Evolutionary conservation across 2,329 filamentous ascomycete genomes (phyloP).

Genomic region (Neophaeococcomyces aloes): DNA sequence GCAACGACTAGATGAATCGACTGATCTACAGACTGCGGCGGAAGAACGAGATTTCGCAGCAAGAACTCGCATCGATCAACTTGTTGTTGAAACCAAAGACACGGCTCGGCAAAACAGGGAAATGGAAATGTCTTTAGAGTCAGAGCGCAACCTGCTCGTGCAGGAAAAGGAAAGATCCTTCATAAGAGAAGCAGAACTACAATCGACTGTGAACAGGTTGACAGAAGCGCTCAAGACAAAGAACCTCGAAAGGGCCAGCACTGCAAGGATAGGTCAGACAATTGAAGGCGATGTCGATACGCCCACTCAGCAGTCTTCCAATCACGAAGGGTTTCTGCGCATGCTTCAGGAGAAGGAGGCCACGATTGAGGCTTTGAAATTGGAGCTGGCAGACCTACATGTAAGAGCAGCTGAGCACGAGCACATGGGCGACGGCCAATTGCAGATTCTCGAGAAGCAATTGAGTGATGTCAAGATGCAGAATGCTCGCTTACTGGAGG

Average conservation of each 20-base stretch:
- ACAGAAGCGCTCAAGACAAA: constrained; percentile 77
- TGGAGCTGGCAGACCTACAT: constrained; percentile 88
- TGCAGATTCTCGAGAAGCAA: constrained; percentile 82
- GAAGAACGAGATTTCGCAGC: constrained; percentile 82
- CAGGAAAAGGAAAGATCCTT: constrained; percentile 86
- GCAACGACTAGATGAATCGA: constrained; percentile 71
- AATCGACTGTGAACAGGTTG: constrained; percentile 76
- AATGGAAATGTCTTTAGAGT: constrained; percentile 84
- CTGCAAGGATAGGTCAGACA: constrained; percentile 23
- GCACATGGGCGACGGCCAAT: constrained; percentile 75
- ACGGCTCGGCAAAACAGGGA: constrained; percentile 74
- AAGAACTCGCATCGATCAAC: constrained; percentile 68
- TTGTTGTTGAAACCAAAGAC: constrained; percentile 79
- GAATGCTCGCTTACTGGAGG: constrained; percentile 92
- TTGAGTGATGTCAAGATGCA: constrained; percentile 89
- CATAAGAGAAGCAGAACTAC: constrained; percentile 79
- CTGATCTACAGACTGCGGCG: constrained; percentile 70
- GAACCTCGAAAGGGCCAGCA: constrained; percentile 46
- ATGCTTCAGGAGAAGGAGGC: constrained; percentile 91
- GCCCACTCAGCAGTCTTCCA: background rate
- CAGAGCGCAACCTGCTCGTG: constrained; percentile 73
- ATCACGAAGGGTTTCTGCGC: constrained; percentile 29
- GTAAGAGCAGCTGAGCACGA: constrained; percentile 92
- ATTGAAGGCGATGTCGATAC: background rate
- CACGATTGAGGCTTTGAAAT: constrained; percentile 79